A percentile compares a stretch with the other conserved stretches of the same genome.
These are phyloP conservation scores for Penicillium sp. DNA, from an alignment of 2,329 filamentous ascomycete species.

Conservation along the genomic window DNA sequence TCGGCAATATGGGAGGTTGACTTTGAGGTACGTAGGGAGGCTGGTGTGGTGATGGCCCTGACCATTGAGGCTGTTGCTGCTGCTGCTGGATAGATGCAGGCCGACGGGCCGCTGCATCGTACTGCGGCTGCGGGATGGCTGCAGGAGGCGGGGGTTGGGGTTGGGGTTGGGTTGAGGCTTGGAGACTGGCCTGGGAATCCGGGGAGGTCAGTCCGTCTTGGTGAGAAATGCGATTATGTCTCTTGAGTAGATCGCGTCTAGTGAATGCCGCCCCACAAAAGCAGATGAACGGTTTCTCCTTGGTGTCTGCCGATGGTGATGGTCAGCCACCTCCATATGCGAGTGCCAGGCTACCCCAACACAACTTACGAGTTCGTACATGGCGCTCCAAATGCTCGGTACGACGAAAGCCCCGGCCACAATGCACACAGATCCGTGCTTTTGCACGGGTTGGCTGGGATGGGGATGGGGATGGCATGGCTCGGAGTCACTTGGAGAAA, in stretches of 20 bases:
- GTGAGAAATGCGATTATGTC: conserved; percentile 39
- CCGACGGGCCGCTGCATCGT: conserved; percentile 27
- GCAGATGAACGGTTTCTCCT: conserved; percentile 42
- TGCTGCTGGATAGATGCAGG: conserved; percentile 26
- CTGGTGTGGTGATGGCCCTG: conserved; percentile 26
- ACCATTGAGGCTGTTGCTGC: conserved; percentile 30
- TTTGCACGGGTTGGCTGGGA: conserved; percentile 35
- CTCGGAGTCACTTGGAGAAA: conserved; percentile 32
- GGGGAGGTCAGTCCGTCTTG: conserved; percentile 36
- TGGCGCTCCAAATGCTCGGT: conserved; percentile 43
- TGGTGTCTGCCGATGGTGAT: conserved; percentile 32
- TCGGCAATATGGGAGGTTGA: conserved; percentile 25
- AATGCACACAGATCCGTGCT: conserved; percentile 38
- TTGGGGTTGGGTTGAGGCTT: conserved; percentile 10
- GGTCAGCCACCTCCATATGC: conserved; percentile 17
- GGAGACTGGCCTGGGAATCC: conserved; percentile 30
- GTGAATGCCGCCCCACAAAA: conserved; percentile 43
- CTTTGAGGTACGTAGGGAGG: conserved; percentile 31
- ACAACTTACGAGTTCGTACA: conserved; percentile 38
- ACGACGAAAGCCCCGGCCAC: conserved; percentile 38
- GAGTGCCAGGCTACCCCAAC: conserved; percentile 12
- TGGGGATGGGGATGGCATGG: conserved; percentile 39
- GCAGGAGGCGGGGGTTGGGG: conserved; percentile 18
- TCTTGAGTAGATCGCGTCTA: conserved; percentile 40
- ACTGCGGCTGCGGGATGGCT: conserved; percentile 22